Evolutionary conservation across 805 yeast genomes (phyloP).

Genomic region (Yarrowia porcina): DNA sequence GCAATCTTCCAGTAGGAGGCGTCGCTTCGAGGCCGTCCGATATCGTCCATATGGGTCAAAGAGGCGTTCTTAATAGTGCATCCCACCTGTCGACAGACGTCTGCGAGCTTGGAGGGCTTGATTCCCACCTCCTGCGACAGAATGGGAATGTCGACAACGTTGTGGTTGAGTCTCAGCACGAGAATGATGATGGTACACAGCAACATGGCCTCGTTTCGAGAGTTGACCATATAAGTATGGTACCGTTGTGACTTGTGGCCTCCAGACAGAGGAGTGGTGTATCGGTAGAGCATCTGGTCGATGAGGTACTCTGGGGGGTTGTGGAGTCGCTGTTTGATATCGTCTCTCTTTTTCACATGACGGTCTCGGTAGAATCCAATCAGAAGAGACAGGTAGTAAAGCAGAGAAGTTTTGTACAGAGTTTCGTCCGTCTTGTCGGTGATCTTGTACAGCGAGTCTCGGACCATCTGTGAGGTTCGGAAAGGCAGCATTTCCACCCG

Average conservation of each 20-base stretch:
- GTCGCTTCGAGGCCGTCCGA: conserved; percentile 37
- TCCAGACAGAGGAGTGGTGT: conserved; percentile 58
- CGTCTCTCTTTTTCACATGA: conserved; percentile 57
- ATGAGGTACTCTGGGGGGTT: conserved; percentile 72
- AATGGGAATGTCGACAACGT: conserved; percentile 70
- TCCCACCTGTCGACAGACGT: conserved; percentile 76
- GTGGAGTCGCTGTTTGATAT: conserved; percentile 53
- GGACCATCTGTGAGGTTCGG: conserved; percentile 53
- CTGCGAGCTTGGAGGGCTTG: conserved; percentile 68
- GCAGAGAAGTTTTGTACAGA: conserved; percentile 57
- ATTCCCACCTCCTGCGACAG: conserved; percentile 79
- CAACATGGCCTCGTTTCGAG: conserved; percentile 81
- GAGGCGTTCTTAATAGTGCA: conserved; percentile 71
- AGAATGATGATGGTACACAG: conserved; percentile 73
- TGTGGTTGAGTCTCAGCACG: conserved; percentile 72
- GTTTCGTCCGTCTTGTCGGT: conserved; percentile 44
- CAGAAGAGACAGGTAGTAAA: conserved; percentile 77
- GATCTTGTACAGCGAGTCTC: conserved; percentile 43
- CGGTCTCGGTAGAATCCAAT: conserved; percentile 77
- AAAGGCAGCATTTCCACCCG: conserved; percentile 62
- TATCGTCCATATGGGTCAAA: conserved; percentile 38
- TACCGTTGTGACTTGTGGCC: conserved; percentile 72
- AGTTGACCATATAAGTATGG: conserved; percentile 76
- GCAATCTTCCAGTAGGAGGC: conserved; percentile 71
- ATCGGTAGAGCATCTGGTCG: conserved; percentile 68